These are phyloP conservation scores for Oryza glumipatula DNA, from an alignment of 176 grass and related monocot genomes.

Conservation along the genomic window DNA sequence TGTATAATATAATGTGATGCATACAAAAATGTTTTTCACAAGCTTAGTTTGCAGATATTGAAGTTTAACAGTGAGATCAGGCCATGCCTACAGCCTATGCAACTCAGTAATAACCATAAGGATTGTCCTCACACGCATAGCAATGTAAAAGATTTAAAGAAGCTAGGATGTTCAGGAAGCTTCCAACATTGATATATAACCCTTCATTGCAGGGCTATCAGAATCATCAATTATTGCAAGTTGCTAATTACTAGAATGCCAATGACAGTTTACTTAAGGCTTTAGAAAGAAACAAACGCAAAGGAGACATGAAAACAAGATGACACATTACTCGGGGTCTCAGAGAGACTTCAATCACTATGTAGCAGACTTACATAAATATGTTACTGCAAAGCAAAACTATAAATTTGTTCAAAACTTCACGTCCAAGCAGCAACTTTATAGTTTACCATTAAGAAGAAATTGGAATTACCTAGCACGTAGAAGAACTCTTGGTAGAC, in stretches of 20 bases:
- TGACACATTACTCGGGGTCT: neutral
- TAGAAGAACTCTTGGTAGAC: conserved; percentile 4
- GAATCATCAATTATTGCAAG: conserved; percentile 1
- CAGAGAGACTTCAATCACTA: neutral
- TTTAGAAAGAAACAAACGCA: neutral
- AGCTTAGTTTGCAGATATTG: neutral
- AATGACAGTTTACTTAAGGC: neutral
- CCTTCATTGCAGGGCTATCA: neutral
- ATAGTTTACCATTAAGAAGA: conserved; percentile 29
- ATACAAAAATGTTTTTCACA: neutral
- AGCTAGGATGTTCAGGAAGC: neutral
- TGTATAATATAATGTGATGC: neutral
- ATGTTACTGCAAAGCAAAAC: conserved; percentile 22
- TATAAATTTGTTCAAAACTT: neutral
- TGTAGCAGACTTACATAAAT: conserved; percentile 29
- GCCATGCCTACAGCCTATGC: neutral
- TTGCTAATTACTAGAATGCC: neutral
- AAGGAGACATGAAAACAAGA: neutral
- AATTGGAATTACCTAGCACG: conserved; percentile 40
- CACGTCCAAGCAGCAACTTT: conserved; percentile 26
- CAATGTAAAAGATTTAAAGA: neutral
- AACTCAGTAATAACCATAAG: neutral
- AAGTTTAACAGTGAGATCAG: neutral
- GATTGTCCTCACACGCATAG: neutral
- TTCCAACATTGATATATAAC: neutral